Evolutionary conservation across 805 yeast species (phyloP).

Genomic region (Limtongia smithiae): DNA sequence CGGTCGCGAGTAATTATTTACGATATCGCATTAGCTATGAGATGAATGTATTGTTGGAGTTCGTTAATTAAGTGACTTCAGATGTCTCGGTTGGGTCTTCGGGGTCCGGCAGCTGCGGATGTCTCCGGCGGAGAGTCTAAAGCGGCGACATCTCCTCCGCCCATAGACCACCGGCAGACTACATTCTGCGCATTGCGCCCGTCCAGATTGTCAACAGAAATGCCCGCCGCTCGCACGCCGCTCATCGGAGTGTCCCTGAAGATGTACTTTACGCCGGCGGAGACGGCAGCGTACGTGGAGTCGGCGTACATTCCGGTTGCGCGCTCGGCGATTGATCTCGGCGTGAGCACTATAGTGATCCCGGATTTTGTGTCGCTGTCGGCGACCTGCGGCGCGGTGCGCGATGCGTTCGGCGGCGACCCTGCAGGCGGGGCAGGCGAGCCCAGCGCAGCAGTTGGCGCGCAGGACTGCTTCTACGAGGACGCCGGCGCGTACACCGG

Average conservation of each 20-base stretch:
- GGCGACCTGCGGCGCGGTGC: conserved; percentile 1
- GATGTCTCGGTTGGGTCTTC: too few relatives aligned
- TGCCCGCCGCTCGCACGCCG: too few relatives aligned
- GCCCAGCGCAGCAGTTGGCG: conserved; percentile 26
- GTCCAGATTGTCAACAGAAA: too few relatives aligned
- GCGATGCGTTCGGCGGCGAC: not conserved
- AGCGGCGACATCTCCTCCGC: too few relatives aligned
- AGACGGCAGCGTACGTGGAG: conserved; percentile 24
- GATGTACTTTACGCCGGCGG: conserved; percentile 31
- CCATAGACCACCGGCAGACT: too few relatives aligned
- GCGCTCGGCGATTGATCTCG: conserved; percentile 2
- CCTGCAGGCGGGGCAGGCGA: conserved; percentile 19
- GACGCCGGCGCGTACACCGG: conserved; percentile 36
- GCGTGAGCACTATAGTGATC: conserved; percentile 29
- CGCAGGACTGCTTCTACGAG: conserved; percentile 34
- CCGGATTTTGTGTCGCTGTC: conserved; percentile 33
- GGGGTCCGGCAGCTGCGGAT: too few relatives aligned
- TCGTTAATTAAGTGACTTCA: too few relatives aligned
- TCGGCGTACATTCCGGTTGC: conserved; percentile 20
- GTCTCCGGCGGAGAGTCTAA: too few relatives aligned
- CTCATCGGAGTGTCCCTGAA: conserved; percentile 33
- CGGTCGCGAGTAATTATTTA: too few relatives aligned
- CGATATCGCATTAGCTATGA: too few relatives aligned
- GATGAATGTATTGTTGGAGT: too few relatives aligned
- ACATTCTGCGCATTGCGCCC: too few relatives aligned